Evolutionary conservation across 371 early-diverging fungal genomes (phyloP).

Genomic region (Mucor circinelloides): DNA sequence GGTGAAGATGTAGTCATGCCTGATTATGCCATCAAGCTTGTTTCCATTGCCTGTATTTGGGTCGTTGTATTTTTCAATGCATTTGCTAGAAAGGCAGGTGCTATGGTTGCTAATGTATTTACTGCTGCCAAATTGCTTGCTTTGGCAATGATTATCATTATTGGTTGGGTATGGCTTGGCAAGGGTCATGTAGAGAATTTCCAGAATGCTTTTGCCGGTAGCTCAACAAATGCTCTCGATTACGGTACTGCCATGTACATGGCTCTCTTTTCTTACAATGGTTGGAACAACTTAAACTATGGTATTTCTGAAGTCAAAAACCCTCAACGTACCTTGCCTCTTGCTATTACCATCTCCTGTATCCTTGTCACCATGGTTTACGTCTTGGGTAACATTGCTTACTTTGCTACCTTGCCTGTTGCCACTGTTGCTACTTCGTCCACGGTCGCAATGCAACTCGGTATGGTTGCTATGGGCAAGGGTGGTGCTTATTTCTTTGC

Average conservation of each 20-base stretch:
- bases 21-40: slow-evolving; percentile 31
- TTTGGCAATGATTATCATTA: slow-evolving; percentile 41
- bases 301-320: slow-evolving; percentile 66
- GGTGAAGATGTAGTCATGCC: slow-evolving; percentile 18
- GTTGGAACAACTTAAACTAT: slow-evolving; percentile 66
- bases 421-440: slow-evolving; percentile 28
- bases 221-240: slow-evolving; percentile 48
- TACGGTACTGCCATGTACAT: slow-evolving; percentile 63
- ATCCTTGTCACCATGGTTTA: slow-evolving; percentile 54
- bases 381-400: slow-evolving; percentile 63
- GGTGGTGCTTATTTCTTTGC: slow-evolving; percentile 57
- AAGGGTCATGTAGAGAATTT: slow-evolving; percentile 32
- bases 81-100: slow-evolving; percentile 34
- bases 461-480: slow-evolving; percentile 50
- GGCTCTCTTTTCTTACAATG: slow-evolving; percentile 67
- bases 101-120: slow-evolving; percentile 31
- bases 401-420: slow-evolving; percentile 56
- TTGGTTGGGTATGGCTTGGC: slow-evolving; percentile 43
- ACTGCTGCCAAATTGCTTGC: slow-evolving; percentile 40
- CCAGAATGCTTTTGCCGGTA: slow-evolving; percentile 36
- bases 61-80: slow-evolving; percentile 38
- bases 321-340: slow-evolving; percentile 54
- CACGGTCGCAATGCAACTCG: slow-evolving; percentile 51
- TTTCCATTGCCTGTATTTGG: slow-evolving; percentile 42
- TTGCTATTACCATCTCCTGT: slow-evolving; percentile 55